Percentiles rank a stretch among this genome's conserved stretches.
phyloP scores from a whole-genome alignment of 148 eudicot genomes.

The Persicaria maculosa region DNA sequence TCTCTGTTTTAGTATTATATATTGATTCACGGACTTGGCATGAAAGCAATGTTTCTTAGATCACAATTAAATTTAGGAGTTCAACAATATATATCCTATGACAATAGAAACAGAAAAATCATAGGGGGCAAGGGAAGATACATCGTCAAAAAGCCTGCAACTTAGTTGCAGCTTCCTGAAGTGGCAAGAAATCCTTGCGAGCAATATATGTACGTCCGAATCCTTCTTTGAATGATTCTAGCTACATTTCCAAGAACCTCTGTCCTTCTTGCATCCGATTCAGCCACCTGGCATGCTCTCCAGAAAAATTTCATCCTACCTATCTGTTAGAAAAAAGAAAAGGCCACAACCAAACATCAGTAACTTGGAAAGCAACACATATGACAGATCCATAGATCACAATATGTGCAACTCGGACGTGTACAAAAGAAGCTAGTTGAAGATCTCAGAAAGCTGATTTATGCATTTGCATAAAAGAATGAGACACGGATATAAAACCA shows the following conservation, averaged over 20 bases:
- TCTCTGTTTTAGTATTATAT: too few relatives aligned
- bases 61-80: neutral
- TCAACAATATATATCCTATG: neutral
- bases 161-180: constrained; percentile 63
- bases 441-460: neutral
- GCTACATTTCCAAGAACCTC: constrained; percentile 86
- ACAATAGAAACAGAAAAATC: neutral
- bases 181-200: constrained; percentile 66
- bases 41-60: neutral
- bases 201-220: constrained; percentile 75
- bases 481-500: neutral
- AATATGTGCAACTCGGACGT: too few relatives aligned
- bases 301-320: constrained; percentile 89
- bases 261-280: constrained; percentile 84
- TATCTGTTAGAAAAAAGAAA: constrained; percentile 37
- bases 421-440: neutral
- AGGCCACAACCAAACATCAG: neutral
- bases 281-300: constrained; percentile 99
- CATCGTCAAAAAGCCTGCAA: constrained; percentile 92
- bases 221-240: constrained; percentile 70
- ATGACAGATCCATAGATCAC: neutral
- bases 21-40: neutral
- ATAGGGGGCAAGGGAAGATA: constrained; percentile 25
- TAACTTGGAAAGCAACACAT: neutral
- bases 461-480: neutral